Evolutionary conservation across 1,284 basidiomycete genomes (phyloP).

Genomic region (Cerrena zonata): DNA sequence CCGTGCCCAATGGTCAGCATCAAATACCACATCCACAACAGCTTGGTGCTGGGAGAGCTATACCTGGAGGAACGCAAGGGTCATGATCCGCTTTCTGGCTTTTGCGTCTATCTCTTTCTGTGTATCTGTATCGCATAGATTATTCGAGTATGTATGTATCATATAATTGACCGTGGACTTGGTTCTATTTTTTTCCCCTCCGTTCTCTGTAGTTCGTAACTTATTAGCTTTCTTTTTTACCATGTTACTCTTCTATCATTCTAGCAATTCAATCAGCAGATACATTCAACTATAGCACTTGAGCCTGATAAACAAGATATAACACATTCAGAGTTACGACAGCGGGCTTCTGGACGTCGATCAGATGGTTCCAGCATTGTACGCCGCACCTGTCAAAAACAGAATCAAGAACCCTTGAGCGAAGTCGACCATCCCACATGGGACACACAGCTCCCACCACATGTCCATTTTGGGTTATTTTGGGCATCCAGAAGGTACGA

Average conservation of each 20-base stretch:
- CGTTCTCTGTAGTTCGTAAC: constrained; percentile 1
- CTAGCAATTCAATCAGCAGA: neutral
- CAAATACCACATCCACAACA: constrained; percentile 27
- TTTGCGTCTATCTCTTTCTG: neutral
- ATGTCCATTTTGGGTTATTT: neutral
- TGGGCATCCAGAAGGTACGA: neutral
- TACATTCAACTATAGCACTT: neutral
- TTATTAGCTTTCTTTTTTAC: neutral
- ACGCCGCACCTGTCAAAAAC: neutral
- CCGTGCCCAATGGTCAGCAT: constrained; percentile 24
- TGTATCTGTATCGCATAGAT: constrained; percentile 7
- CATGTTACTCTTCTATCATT: neutral
- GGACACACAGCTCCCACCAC: neutral
- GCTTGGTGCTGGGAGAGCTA: constrained; percentile 23
- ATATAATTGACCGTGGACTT: constrained; percentile 3
- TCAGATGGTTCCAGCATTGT: neutral
- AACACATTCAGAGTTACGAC: too few species aligned
- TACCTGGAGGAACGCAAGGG: constrained; percentile 31
- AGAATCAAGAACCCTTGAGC: neutral
- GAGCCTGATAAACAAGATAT: neutral
- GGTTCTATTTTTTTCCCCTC: too few species aligned
- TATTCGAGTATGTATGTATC: constrained; percentile 7
- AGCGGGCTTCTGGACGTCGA: neutral
- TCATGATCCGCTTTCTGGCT: constrained; percentile 23
- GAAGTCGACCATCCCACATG: neutral